Evolutionary conservation across 2,329 filamentous ascomycete genomes (phyloP).

Genomic region (Hysterium pulicare): DNA sequence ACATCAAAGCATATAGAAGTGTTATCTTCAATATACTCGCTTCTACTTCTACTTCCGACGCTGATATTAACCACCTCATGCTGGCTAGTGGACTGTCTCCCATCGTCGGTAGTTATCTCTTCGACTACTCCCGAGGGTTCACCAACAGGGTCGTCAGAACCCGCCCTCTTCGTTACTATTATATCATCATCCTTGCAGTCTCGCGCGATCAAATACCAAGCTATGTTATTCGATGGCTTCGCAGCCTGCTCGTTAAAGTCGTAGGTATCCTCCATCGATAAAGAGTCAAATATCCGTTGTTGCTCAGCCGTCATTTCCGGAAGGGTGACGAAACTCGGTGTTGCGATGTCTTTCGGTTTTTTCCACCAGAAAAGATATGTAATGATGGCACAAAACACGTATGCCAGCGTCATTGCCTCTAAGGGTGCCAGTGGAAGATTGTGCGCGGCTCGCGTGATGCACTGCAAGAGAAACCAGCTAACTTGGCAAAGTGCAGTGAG

Average conservation of each 20-base stretch:
- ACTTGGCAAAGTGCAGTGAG: constrained; percentile 1
- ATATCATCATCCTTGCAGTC: no score
- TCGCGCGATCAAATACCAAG: no score
- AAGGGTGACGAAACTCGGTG: neutral
- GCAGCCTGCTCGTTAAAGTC: neutral
- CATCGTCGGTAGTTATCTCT: no score
- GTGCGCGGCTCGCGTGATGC: constrained; percentile 2
- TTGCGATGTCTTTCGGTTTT: constrained; percentile 4
- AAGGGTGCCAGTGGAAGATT: neutral
- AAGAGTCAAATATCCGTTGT: neutral
- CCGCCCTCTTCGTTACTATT: no score
- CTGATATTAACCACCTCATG: constrained; percentile 4
- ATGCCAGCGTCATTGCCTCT: constrained; percentile 3
- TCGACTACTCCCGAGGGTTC: no score
- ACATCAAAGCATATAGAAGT: neutral
- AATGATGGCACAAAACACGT: constrained; percentile 2
- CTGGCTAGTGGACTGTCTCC: neutral
- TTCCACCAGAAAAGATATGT: constrained; percentile 4
- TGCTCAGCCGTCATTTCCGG: constrained; percentile 3
- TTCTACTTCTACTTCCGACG: constrained; percentile 1
- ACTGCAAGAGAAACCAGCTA: constrained; percentile 2
- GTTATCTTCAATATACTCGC: neutral
- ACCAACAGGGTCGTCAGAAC: no score
- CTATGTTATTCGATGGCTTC: no score
- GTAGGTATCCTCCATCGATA: constrained; percentile 5